These are phyloP conservation scores for Lathyrus aphaca DNA, from an alignment of 306 rosid genomes.

Conservation along the genomic window DNA sequence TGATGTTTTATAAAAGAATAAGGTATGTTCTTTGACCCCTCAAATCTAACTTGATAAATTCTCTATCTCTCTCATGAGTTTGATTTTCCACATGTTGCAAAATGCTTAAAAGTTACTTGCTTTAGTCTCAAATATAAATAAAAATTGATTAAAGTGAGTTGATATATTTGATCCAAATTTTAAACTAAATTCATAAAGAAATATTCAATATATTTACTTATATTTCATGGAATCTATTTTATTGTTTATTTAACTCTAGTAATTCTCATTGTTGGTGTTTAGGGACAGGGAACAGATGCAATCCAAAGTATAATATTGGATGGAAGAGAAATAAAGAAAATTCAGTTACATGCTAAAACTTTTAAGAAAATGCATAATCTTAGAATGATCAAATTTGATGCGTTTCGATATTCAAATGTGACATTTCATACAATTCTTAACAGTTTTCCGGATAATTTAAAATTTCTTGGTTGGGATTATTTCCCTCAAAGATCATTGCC, in stretches of 20 bases:
- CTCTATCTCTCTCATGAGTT: neutral
- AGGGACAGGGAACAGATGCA: conserved; percentile 12
- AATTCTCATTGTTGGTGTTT: neutral
- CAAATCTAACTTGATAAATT: neutral
- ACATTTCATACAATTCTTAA: neutral
- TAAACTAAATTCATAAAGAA: too few species aligned
- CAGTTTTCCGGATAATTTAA: conserved; percentile 13
- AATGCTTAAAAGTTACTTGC: too few species aligned
- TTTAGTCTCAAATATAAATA: too few species aligned
- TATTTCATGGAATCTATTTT: neutral
- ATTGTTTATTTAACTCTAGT: neutral
- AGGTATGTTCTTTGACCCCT: neutral
- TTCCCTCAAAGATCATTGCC: conserved; percentile 28
- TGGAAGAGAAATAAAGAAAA: neutral
- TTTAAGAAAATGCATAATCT: conserved; percentile 39
- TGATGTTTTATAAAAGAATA: neutral
- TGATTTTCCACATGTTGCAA: too few species aligned
- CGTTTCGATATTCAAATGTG: neutral
- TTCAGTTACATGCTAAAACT: neutral
- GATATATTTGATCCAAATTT: too few species aligned
- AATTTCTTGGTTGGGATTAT: conserved; percentile 30
- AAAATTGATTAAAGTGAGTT: too few species aligned
- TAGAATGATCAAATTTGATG: conserved; percentile 25
- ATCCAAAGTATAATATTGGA: conserved; percentile 27
- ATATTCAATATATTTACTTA: too few species aligned